Evolutionary conservation across 2,329 filamentous ascomycete genomes (phyloP), one percentile per base, ranked within the genome.

Genomic region (Phyllosticta capitalensis): DNA sequence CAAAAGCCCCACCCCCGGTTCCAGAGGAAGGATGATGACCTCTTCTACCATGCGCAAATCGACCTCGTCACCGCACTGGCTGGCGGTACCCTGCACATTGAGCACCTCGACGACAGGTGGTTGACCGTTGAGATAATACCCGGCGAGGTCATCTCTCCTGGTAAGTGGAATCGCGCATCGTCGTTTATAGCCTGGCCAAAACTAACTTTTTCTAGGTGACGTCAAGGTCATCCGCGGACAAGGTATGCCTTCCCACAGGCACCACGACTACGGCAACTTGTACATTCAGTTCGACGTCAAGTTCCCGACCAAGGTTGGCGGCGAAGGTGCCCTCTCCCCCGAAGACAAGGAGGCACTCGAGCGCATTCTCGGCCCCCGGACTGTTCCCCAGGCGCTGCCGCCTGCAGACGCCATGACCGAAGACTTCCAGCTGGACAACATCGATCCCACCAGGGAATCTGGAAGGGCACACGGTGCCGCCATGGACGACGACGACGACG

Each of bases 261-360:
- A 97, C 76, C 94, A 99, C 80, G 89, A 97, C 76, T 86, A 83
- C 71, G 94, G 94, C 69, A 96, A 99, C 78, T 81, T 99, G 67
- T 99, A 94, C 80, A 91, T 99, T 70, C 90, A 95, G 72, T 99
- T 99, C 79, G 87, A 89, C 69, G 91, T 99, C 77, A 96, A 95
- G 78, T 97, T 99, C 83, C 94, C 94, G 54, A 87, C 78, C 53
- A 68, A 68, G 21, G 69, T 80, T 24, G 75, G 74, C 20, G 75
- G 79, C 20, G 78, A 73, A 58, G 72, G 67, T 55, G 69, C 76
- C 5, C 73, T 79, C 71, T 70, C 87, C 56, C 78, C 85, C 17
- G 80, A 84, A 61, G 87, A 89, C 63, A 88, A 95, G 67, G 84
- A 89, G 60, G 80, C 86, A 12, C 85, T 99, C 48, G 91, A 94